Evolutionary conservation across 805 yeast genomes (phyloP).

Genomic region (Candida nemodendra): DNA sequence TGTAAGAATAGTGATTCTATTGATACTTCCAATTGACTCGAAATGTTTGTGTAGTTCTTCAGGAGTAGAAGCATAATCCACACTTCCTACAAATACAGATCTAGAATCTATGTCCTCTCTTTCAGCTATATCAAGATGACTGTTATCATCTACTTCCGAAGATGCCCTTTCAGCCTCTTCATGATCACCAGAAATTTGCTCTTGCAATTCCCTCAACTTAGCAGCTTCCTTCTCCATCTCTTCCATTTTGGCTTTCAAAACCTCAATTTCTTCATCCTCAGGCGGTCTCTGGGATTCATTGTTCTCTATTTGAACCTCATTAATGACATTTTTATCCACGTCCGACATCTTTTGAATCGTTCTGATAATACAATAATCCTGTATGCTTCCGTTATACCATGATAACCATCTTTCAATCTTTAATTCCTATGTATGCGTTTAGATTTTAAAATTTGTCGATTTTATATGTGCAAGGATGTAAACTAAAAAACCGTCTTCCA

Average conservation of each 20-base stretch:
- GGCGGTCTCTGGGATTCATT: background rate
- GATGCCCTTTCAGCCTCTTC: constrained; percentile 9
- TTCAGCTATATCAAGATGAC: constrained; percentile 25
- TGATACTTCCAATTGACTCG: constrained; percentile 65
- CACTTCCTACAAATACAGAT: constrained; percentile 80
- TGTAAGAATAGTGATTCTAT: constrained; percentile 73
- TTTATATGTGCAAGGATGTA: too few relatives aligned
- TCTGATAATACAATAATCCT: background rate
- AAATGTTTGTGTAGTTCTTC: constrained; percentile 77
- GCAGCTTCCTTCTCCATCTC: constrained; percentile 66
- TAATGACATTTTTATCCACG: background rate
- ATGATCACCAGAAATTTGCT: constrained; percentile 20
- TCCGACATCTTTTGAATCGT: background rate
- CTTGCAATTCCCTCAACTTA: constrained; percentile 57
- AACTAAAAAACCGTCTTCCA: too few relatives aligned
- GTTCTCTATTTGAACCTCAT: background rate
- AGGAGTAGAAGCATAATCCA: constrained; percentile 76
- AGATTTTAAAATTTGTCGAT: too few relatives aligned
- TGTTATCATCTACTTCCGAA: constrained; percentile 11
- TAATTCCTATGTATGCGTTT: too few relatives aligned
- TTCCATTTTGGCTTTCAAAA: constrained; percentile 44
- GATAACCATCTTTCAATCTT: too few relatives aligned
- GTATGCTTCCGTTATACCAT: too few relatives aligned
- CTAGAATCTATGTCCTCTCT: constrained; percentile 72
- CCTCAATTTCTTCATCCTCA: constrained; percentile 30